These are phyloP conservation scores for Cudoniella acicularis DNA, from an alignment of 495 filamentous ascomycete species.

Conservation along the genomic window DNA sequence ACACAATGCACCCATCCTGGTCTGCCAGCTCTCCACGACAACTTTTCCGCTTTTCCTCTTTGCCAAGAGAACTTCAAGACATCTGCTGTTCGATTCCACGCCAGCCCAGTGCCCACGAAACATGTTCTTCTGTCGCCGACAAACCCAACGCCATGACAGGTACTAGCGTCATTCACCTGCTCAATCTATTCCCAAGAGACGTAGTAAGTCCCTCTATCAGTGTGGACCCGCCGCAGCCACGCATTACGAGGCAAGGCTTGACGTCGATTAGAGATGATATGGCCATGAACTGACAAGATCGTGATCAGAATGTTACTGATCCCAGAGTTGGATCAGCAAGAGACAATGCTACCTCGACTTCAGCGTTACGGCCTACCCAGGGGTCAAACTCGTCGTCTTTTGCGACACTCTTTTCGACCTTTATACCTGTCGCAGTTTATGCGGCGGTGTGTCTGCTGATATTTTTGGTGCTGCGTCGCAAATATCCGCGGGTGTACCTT, in stretches of 20 bases:
- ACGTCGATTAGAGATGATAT: no score
- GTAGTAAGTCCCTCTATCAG: background rate
- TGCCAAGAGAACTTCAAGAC: background rate
- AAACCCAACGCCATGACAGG: background rate
- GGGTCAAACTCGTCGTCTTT: constrained; percentile 22
- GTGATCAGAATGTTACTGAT: constrained; percentile 14
- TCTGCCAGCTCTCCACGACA: background rate
- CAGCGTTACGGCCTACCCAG: constrained; percentile 15
- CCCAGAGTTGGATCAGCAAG: constrained; percentile 24
- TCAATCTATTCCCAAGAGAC: background rate
- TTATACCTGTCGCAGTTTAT: constrained; percentile 65
- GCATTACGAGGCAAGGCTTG: background rate
- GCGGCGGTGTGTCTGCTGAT: constrained; percentile 59
- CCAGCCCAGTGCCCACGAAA: background rate
- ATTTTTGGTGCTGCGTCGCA: constrained; percentile 74
- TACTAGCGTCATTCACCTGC: background rate
- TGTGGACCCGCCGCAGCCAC: background rate
- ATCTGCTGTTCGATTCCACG: background rate
- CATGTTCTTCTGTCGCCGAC: background rate
- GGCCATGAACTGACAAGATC: background rate
- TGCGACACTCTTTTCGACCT: constrained; percentile 56
- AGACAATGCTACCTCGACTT: constrained; percentile 22
- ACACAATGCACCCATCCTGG: no score
- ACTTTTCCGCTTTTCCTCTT: background rate
- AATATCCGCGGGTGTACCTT: constrained; percentile 72